Percentiles rank a stretch among this genome's conserved stretches.
phyloP scores from a whole-genome alignment of 2,329 filamentous ascomycete genomes.

The Biscogniauxia marginata region DNA sequence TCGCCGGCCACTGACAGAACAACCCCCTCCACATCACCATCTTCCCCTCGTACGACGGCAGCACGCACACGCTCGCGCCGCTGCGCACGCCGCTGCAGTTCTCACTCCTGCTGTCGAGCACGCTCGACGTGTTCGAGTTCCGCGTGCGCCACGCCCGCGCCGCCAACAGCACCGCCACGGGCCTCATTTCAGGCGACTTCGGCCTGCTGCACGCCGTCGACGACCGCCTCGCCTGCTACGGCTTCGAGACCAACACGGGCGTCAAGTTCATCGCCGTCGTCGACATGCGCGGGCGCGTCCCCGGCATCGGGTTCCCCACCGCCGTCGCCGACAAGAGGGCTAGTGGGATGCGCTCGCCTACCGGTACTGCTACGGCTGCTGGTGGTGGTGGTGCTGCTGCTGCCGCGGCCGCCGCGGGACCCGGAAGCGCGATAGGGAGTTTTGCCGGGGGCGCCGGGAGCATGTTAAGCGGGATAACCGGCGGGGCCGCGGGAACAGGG shows the following conservation, averaged over 20 bases:
- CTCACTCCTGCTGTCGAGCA: slow-evolving; percentile 85
- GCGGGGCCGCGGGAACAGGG: slow-evolving; percentile 23
- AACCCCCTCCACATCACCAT: slow-evolving; percentile 92
- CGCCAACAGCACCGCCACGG: slow-evolving; percentile 42
- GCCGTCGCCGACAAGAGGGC: no score
- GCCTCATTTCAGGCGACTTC: slow-evolving; percentile 71
- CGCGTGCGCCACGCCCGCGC: slow-evolving; percentile 73
- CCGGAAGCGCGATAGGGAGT: no score
- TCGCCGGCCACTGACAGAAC: slow-evolving; percentile 63
- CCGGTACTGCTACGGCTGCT: background rate
- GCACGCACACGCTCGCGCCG: slow-evolving; percentile 51
- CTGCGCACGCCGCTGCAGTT: slow-evolving; percentile 80
- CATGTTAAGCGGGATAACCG: no score
- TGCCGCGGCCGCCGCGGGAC: no score
- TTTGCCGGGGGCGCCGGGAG: no score
- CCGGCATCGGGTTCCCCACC: slow-evolving; percentile 13
- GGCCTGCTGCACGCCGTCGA: slow-evolving; percentile 91
- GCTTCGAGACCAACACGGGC: slow-evolving; percentile 94
- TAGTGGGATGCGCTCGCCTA: no score
- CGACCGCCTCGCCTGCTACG: slow-evolving; percentile 89
- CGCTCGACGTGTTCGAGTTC: slow-evolving; percentile 90
- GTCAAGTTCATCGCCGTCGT: slow-evolving; percentile 88
- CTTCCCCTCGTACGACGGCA: slow-evolving; percentile 71
- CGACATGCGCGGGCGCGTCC: slow-evolving; percentile 76
- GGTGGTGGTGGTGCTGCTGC: background rate